Evolutionary conservation across 2,329 filamentous ascomycete species (phyloP), one percentile per base, ranked within the genome.

Genomic region (Pseudogymnoascus sp.): DNA sequence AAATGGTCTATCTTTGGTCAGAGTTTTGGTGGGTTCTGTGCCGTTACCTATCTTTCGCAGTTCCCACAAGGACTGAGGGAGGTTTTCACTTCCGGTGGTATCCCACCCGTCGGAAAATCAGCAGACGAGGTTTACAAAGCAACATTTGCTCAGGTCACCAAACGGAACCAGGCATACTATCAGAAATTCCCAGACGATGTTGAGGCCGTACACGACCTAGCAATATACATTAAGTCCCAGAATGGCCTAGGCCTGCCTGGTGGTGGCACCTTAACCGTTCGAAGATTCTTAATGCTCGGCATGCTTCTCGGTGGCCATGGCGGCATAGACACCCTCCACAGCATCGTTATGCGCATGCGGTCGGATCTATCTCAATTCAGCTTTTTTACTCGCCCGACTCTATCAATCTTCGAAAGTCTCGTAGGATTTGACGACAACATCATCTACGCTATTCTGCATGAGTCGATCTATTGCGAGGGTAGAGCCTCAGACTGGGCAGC

Each of bases 1-100:
- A 86, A 87, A 72, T 97, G 92, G 93, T 88, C 86, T 63, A 82
- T 94, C 31, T 87, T 96, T 65, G 93, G 93, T 7, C 93, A 97
- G 76, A 92, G 88, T 13, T 97, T 96, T 73, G 93, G 93, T 39
- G 93, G 93, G 0, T 97, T 96, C 74, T 90, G 92, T 70, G 82
- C 81, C 58, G 79, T 91, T 35, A 93, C 88, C 6, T 97, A 97
- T 73, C 82, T 97, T 13, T 94, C 89, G 2, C 86, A 89, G 72
- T 87, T 84, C 68, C 90, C 90, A 0, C 82, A 91, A 62, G 88
- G 89, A 0, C 75, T 97, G 25, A 84, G 86, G 31, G 93, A 97
- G 76, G 85, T 85, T 25, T 97, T 96, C 72, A 80, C 92, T 35
- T 90, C 89, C 9, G 93, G 93, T 37, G 93, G 93, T 0, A 79